Base-by-base conservation (phyloP, 1,284 basidiomycete genomes). In the Wallemia ichthyophaga region DNA sequence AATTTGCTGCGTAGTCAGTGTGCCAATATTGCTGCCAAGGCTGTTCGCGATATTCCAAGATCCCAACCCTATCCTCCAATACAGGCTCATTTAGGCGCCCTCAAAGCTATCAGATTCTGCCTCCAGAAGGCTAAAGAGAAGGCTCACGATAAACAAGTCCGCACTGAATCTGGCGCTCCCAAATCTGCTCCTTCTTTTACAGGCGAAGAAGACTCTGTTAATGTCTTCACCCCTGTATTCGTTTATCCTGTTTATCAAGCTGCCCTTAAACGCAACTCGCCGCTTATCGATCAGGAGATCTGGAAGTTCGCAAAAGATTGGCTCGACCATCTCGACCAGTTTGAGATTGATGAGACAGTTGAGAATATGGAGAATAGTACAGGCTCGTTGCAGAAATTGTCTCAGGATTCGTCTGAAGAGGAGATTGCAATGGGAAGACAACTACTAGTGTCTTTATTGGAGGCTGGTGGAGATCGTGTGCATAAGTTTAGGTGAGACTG, bases 1-100 rank as follows among this genome's bases (percentile, higher is more conserved):
- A 56, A 56, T 24, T 24, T 56, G 13, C n/a, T 56, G 25, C 24
- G 55, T 17, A 56, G 55, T 27, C 55, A 56, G 55, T 56, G 55
- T 21, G 55, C 55, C 9, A 56, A 27, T 24, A 56, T 56, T 25
- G 55, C 25, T 19, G 55, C 55, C n/a, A 56, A 56, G n/a, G 55
- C 55, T 7, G 17, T 56, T 11, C 55, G 55, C n/a, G 55, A 56
- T 25, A 56, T 56, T 27, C 25, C 55, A 11, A 25, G 7, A 17
- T 11, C 24, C 23, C 25, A 56, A 17, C 55, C 55, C 7, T 56
- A 25, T 27, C 55, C 55, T 19, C 55, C 55, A 25, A 25, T 56
- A 9, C 55, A 25, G 25, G 27, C 55, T 25, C 55, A 56, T 27
- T 24, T 56, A 2, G 55, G 55, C 25, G 55, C 55, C 15, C 55